Base-by-base conservation (phyloP, 371 early-diverging fungal genomes). In the Funneliformis caledonium region DNA sequence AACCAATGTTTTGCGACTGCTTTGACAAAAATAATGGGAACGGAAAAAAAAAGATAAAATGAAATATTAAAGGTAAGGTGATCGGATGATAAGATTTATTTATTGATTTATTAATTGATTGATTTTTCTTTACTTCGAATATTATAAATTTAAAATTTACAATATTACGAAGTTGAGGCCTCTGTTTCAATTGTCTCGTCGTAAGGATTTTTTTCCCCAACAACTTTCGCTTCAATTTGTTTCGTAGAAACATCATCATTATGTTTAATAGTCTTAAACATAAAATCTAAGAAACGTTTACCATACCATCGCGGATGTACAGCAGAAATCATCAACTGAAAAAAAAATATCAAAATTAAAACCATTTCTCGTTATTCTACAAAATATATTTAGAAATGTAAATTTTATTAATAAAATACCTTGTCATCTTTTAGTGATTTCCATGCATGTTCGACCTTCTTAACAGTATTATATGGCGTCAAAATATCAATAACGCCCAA, bases 401-500 rank as follows among this genome's bases (percentile, higher is more conserved):
- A 31, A 52, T 14, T 45, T n/a, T 16, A 37, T 42, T 50, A 37
- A 50, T 11, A 43, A 70, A 69, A 73, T 86, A 91, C 92, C 86
- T 90, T 90, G 82, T 96, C 94, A 78, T 93, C 88, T 16, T 88
- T 89, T 62, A 97, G 72, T 19, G 93, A 88, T 86, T 97, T 99
- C 88, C 92, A 94, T 31, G 92, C 85, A 81, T 94, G 94, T 83
- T 99, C 99, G 33, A 92, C 64, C 82, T 92, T 92, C 86, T 99
- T 99, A 65, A 88, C 84, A 62, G 89, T 85, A 82, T 93, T 94
- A 86, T 97, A 99, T 0, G 94, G 93, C 26, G 99, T 99, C 74
- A 99, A 88, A 62, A 98, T 97, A 82, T 99, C 99, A 75, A 99
- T 98, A 73, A 98, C 91, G 6, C 98, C 98, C 52, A 98, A 82